Evolutionary conservation across 2,329 filamentous ascomycete species (phyloP), one percentile per base, ranked within the genome.

Genomic region (Fusarium proliferatum): DNA sequence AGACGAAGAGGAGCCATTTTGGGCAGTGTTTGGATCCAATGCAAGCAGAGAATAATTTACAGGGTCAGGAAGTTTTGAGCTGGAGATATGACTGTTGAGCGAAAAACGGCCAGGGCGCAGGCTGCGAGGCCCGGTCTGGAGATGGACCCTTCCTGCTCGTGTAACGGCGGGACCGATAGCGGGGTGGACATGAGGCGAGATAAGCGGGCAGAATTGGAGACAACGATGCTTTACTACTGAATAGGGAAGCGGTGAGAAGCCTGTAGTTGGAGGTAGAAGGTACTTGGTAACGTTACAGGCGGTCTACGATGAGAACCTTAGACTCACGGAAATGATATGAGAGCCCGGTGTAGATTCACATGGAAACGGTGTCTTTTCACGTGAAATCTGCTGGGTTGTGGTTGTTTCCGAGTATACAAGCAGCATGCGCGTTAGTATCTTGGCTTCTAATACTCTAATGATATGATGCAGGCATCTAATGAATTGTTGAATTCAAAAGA

Each of bases 1-100:
- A 98, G 92, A 63, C 93, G 92, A 75, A 96, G 84, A 36, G 89
- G 89, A 36, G 89, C 42, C 74, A 78, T 77, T 57, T 63, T 72
- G 59, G 61, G 23, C 16, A 60, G 33, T 38, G 38, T 33, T 53
- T 52, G 53, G 58, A 55, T 30, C 19, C 19, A 48, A 48, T 43
- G 23, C 12, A 16, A 34, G 15, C 15, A 53, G 48, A n/a, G 9
- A 21, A 21, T 3, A 12, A 21, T 23, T 26, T 36, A 45, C 26
- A 34, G 21, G 52, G 28, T 36, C 39, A 52, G 23, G 21, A 28
- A 28, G 34, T 53, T 53, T 36, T 19, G 30, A 23, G 42, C 26
- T 48, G 38, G 17, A 30, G 45, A 69, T 69, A 69, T 69, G 64
- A 17, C 66, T 69, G 30, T 70, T 57, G 46, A 51, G 30, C 55